Evolutionary conservation across 768 basidiomycete genomes (phyloP).

Genomic region (Podaxis sp.): DNA sequence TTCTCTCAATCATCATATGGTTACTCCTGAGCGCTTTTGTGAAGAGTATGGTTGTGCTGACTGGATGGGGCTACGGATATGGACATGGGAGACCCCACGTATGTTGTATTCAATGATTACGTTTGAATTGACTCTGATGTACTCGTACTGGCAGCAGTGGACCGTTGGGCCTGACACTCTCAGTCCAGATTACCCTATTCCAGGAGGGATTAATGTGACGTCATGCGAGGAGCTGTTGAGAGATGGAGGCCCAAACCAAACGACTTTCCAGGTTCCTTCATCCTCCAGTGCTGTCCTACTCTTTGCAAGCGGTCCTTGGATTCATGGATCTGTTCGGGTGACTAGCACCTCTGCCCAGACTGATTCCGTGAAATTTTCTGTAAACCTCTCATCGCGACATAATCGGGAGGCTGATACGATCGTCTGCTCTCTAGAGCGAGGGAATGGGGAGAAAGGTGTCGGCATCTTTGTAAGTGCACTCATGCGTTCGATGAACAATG

Average conservation of each 20-base stretch:
- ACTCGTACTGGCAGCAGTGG: background rate
- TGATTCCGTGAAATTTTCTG: background rate
- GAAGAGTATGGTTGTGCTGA: background rate
- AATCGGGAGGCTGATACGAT: background rate
- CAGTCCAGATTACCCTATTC: conserved; percentile 4
- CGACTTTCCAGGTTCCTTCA: background rate
- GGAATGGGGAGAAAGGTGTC: conserved; percentile 6
- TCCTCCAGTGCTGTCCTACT: conserved; percentile 5
- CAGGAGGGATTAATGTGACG: background rate
- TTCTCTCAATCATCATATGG: conserved; percentile 1
- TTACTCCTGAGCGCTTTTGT: background rate
- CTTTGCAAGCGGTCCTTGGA: background rate
- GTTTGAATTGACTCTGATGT: background rate
- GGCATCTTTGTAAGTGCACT: conserved; percentile 5
- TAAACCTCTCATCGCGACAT: background rate
- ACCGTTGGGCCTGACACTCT: background rate
- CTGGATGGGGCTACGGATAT: background rate
- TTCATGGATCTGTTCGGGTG: conserved; percentile 2
- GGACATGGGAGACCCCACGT: background rate
- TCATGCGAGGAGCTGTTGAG: conserved; percentile 7
- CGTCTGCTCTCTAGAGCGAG: conserved; percentile 1
- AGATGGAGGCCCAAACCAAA: background rate
- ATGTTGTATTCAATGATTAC: background rate
- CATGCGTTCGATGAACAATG: background rate
- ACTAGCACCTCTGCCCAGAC: background rate